A percentile compares a stretch with the other conserved stretches of the same genome.
Conservation (phyloP, 768 basidiomycete genomes). For the Tricholoma sp. region DNA sequence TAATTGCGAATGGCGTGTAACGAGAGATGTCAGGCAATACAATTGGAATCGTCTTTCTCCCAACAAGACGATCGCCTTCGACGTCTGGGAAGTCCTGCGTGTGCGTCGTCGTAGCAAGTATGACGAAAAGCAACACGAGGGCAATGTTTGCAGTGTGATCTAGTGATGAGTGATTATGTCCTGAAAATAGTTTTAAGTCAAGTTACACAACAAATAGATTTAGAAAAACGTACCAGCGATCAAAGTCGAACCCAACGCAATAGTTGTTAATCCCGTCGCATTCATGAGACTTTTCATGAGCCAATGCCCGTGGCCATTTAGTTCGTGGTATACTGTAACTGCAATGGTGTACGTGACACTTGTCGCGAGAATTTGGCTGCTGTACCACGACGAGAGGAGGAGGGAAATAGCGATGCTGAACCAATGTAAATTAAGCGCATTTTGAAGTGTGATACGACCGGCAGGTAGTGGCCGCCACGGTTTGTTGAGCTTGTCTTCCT, state of each 20-base stretch:
- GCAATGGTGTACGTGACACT: conserved; percentile 30
- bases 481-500: conserved; percentile 43
- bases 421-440: conserved; percentile 28
- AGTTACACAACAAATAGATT: no score
- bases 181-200: neutral
- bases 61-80: conserved; percentile 25
- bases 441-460: conserved; percentile 30
- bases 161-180: neutral
- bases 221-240: conserved; percentile 24
- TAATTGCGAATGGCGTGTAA: neutral
- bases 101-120: conserved; percentile 37
- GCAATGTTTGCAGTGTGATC: conserved; percentile 3
- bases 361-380: conserved; percentile 23
- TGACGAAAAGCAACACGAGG: conserved; percentile 22
- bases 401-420: conserved; percentile 29
- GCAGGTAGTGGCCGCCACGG: conserved; percentile 41
- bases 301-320: conserved; percentile 31
- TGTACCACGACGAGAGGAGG: conserved; percentile 27
- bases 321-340: conserved; percentile 34
- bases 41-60: neutral
- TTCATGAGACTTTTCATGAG: conserved; percentile 33
- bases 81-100: conserved; percentile 40
- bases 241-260: conserved; percentile 34
- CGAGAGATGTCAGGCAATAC: neutral
- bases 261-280: conserved; percentile 31